These are phyloP conservation scores for Mortierella hygrophila DNA, from an alignment of 192 early-diverging fungal genomes.

Conservation along the genomic window DNA sequence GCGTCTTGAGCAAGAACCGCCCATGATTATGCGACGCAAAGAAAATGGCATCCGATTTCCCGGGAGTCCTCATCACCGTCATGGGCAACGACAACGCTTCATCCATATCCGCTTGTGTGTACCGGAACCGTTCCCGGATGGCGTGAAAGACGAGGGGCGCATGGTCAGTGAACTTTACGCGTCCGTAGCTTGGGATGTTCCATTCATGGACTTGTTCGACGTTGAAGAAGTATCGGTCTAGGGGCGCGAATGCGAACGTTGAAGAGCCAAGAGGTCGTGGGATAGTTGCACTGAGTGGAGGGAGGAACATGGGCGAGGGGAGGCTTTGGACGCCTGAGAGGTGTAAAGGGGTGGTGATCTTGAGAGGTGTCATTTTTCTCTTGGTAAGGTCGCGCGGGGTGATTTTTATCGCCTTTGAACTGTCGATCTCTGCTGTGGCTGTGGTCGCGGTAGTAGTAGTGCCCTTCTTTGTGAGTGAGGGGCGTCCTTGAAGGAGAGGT, in stretches of 20 bases:
- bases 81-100: conserved; percentile 47
- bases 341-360: conserved; percentile 36
- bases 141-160: conserved; percentile 44
- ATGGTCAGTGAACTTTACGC: conserved; percentile 46
- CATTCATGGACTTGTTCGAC: conserved; percentile 50
- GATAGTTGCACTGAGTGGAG: conserved; percentile 34
- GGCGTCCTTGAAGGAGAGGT: neutral
- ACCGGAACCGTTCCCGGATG: conserved; percentile 42
- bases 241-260: neutral
- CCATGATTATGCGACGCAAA: conserved; percentile 54
- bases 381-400: neutral
- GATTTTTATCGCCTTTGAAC: neutral
- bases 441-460: neutral
- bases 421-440: neutral
- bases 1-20: conserved; percentile 48
- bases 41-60: conserved; percentile 48
- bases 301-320: conserved; percentile 41
- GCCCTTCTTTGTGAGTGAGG: neutral
- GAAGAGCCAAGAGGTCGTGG: conserved; percentile 16
- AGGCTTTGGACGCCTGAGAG: conserved; percentile 20
- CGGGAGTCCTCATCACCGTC: conserved; percentile 48
- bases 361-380: conserved; percentile 21
- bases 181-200: conserved; percentile 52
- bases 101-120: conserved; percentile 44
- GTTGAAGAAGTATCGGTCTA: conserved; percentile 41